Evolutionary conservation across 192 early-diverging fungal species (phyloP).

Genomic region (Backusella tarrabulga): DNA sequence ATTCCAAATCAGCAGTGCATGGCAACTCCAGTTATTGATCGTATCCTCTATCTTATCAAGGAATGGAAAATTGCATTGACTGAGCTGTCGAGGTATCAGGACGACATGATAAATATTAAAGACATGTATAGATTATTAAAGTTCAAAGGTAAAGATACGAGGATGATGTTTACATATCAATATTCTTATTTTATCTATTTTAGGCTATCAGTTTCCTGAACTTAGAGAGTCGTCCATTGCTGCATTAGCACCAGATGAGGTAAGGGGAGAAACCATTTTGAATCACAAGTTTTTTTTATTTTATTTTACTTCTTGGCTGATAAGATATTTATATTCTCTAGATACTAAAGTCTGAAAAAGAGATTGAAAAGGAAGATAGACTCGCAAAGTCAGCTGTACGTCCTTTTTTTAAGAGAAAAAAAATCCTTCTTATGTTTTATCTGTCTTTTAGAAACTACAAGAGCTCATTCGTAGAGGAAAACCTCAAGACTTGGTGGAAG

Average conservation of each 20-base stretch:
- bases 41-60: constrained; percentile 89
- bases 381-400: constrained; percentile 76
- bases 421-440: background rate
- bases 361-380: constrained; percentile 91
- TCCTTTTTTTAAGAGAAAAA: background rate
- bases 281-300: background rate
- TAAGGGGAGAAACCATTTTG: constrained; percentile 6
- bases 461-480: constrained; percentile 91
- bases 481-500: constrained; percentile 90
- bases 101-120: constrained; percentile 91
- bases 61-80: constrained; percentile 92
- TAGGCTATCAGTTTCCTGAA: constrained; percentile 76
- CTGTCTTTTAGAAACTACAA: constrained; percentile 78
- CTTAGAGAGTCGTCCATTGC: constrained; percentile 55
- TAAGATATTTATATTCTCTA: constrained; percentile 13
- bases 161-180: background rate
- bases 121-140: constrained; percentile 91
- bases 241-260: constrained; percentile 56
- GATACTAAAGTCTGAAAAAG: constrained; percentile 84
- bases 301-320: background rate
- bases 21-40: constrained; percentile 71
- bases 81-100: constrained; percentile 82
- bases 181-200: background rate
- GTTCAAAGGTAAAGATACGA: constrained; percentile 68
- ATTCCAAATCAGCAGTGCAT: constrained; percentile 12